A percentile compares a stretch with the other conserved stretches of the same genome.
Conservation (phyloP, 2,329 filamentous ascomycete genomes). For the Epichloe bromicola region DNA sequence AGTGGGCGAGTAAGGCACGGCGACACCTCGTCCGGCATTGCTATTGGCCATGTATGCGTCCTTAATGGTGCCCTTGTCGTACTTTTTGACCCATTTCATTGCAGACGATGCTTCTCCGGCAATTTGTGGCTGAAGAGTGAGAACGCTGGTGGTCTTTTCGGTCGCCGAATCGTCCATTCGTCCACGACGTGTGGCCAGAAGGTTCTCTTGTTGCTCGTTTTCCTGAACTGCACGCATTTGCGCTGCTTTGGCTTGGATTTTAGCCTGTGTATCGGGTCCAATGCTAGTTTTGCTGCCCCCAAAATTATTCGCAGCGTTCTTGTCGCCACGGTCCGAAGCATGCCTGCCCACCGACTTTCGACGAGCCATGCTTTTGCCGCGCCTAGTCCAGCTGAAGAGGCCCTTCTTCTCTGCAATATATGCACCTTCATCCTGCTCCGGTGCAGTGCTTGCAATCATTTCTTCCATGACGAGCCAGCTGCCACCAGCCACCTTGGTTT, state of each 20-base stretch:
- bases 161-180: constrained; percentile 44
- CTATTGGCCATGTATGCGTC: constrained; percentile 72
- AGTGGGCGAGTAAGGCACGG: constrained; percentile 17
- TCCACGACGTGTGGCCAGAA: constrained; percentile 32
- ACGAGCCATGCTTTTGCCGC: constrained; percentile 48
- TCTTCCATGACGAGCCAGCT: constrained; percentile 95
- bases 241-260: constrained; percentile 81
- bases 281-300: constrained; percentile 67
- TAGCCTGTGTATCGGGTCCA: constrained; percentile 81
- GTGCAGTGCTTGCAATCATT: constrained; percentile 83
- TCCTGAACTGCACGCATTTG: constrained; percentile 64
- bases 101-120: constrained; percentile 80
- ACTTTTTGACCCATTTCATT: constrained; percentile 93
- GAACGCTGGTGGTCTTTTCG: constrained; percentile 75
- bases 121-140: constrained; percentile 77
- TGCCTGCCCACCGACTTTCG: constrained; percentile 60
- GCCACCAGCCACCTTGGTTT: constrained; percentile 69
- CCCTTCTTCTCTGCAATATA: constrained; percentile 95
- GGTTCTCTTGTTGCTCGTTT: constrained; percentile 35
- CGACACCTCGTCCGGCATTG: constrained; percentile 54
- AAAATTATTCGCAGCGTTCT: constrained; percentile 26
- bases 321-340: constrained; percentile 32
- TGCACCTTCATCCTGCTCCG: constrained; percentile 69
- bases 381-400: constrained; percentile 75
- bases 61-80: constrained; percentile 78